Evolutionary conservation across 1,284 basidiomycete genomes (phyloP).

Genomic region (Moesziomyces sp.): DNA sequence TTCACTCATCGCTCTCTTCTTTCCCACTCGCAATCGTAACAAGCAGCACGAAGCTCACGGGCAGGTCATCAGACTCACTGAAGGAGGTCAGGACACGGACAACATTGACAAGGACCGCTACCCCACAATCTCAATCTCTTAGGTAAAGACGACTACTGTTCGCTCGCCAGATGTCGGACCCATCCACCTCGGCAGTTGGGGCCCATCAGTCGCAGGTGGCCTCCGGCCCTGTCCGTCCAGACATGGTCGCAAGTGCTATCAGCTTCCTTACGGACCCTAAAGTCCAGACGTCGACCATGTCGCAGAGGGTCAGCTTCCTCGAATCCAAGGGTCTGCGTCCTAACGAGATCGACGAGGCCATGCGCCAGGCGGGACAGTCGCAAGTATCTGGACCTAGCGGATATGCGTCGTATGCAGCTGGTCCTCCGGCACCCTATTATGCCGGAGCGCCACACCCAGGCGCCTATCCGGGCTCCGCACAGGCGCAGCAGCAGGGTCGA

Average conservation of each 20-base stretch:
- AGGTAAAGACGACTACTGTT: not conserved
- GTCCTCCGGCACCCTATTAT: constrained; percentile 43
- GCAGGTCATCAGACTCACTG: no score
- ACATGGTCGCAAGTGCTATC: constrained; percentile 63
- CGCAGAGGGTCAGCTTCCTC: constrained; percentile 89
- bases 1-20: not conserved
- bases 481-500: constrained; percentile 46
- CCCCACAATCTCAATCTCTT: not conserved
- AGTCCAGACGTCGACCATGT: constrained; percentile 77
- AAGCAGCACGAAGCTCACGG: no score
- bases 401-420: constrained; percentile 32
- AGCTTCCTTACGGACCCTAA: constrained; percentile 69
- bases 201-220: constrained; percentile 28
- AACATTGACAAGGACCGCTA: not conserved
- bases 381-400: constrained; percentile 21
- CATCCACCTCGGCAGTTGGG: constrained; percentile 42
- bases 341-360: constrained; percentile 86
- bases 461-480: constrained; percentile 16
- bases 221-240: constrained; percentile 45
- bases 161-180: constrained; percentile 35
- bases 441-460: constrained; percentile 25
- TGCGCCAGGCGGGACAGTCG: constrained; percentile 71
- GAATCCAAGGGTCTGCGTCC: constrained; percentile 89
- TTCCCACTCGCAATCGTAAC: no score
- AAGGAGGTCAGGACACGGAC: not conserved